Base-by-base conservation (phyloP, 2,329 filamentous ascomycete genomes). In the Stylonectria norvegica region DNA sequence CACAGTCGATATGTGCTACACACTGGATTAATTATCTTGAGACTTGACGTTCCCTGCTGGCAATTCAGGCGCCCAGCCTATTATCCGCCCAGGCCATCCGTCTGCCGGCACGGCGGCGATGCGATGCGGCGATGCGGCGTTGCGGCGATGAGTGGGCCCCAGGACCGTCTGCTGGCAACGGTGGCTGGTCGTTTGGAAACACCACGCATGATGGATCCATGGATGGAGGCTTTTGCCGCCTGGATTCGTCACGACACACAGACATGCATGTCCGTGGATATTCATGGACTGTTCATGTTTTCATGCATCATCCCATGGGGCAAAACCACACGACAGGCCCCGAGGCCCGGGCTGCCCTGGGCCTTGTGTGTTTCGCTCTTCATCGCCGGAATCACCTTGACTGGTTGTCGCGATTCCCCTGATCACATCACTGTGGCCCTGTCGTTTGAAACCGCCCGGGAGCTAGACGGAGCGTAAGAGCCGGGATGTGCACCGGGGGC, bases 231-330 rank as follows among this genome's bases (percentile, higher is more conserved):
- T 7, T 25, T 39, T 36, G 22, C 34, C 39, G 37, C 41, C 38
- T 41, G 43, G 43, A 52, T 48, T 51, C 45, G 52, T 45, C 39
- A 42, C 48, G 42, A 48, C 44, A n/a, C n/a, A n/a, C n/a, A n/a
- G n/a, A n/a, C n/a, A n/a, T n/a, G n/a, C n/a, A n/a, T n/a, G n/a
- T n/a, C n/a, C n/a, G n/a, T n/a, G n/a, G n/a, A n/a, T n/a, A n/a
- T n/a, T n/a, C n/a, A n/a, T n/a, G n/a, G n/a, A n/a, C n/a, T n/a
- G n/a, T n/a, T n/a, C n/a, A n/a, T n/a, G n/a, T n/a, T n/a, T n/a
- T n/a, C n/a, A n/a, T n/a, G n/a, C n/a, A n/a, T n/a, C n/a, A n/a
- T n/a, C n/a, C n/a, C n/a, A n/a, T n/a, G n/a, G n/a, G n/a, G n/a
- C n/a, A n/a, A n/a, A n/a, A n/a, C n/a, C n/a, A n/a, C n/a, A n/a